Conservation (phyloP, 2,329 filamentous ascomycete species). For the Chrysoporthe deuterocubensis region DNA sequence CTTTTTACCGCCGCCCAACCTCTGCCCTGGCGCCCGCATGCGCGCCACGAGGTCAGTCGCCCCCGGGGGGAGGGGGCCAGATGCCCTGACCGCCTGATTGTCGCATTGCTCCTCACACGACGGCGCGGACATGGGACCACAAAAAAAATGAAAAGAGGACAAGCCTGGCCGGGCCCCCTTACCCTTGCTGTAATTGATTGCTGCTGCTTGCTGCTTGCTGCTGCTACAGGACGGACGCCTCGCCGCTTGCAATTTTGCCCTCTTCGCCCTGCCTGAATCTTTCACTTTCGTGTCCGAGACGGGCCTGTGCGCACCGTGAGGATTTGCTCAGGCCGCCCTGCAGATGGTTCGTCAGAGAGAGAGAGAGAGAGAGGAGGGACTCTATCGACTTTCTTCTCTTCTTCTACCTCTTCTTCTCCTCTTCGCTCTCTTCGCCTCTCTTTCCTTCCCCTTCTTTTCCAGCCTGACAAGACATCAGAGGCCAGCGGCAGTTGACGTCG, state of each 20-base stretch:
- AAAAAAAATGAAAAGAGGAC: not conserved
- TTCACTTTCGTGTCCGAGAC: too few relatives aligned
- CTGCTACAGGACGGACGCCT: too few relatives aligned
- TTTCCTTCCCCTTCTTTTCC: not conserved
- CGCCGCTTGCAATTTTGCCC: not conserved
- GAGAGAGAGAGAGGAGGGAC: not conserved
- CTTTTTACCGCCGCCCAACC: not conserved
- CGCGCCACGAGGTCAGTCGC: not conserved
- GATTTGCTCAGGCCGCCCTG: not conserved
- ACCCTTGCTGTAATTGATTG: not conserved
- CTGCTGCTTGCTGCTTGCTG: too few relatives aligned
- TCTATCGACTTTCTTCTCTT: too few relatives aligned
- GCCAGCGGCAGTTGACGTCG: not conserved
- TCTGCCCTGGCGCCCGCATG: not conserved
- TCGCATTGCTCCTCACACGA: not conserved
- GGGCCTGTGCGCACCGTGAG: too few relatives aligned
- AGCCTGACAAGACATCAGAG: not conserved
- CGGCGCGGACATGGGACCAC: not conserved
- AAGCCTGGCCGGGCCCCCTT: not conserved
- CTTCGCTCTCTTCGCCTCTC: not conserved
- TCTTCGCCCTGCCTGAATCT: too few relatives aligned
- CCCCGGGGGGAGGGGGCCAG: not conserved
- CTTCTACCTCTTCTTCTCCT: too few relatives aligned
- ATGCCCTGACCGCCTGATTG: constrained; percentile 5
- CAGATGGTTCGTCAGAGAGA: not conserved